A percentile compares a stretch with the other conserved stretches of the same genome.
phyloP scores from a whole-genome alignment of 352 stramenopile species.

The Globisporangium rhizosaccharum region DNA sequence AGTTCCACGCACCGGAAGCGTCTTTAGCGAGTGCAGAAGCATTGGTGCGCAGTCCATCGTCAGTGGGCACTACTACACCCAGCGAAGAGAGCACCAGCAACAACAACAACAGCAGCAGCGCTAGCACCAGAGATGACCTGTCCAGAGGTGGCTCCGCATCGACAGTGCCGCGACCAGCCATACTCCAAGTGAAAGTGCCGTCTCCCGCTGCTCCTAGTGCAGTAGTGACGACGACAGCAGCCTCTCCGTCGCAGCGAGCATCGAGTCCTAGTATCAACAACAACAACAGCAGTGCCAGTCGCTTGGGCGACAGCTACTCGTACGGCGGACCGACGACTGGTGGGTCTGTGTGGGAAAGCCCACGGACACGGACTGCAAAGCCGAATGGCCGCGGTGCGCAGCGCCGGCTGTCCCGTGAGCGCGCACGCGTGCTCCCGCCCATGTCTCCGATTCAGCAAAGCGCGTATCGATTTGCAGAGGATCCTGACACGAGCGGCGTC shows the following conservation, averaged over 20 bases:
- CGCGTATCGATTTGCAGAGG: neutral
- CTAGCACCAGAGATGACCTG: too few relatives aligned
- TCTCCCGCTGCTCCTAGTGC: too few relatives aligned
- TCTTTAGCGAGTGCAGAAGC: neutral
- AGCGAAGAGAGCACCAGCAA: neutral
- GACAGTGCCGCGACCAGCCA: too few relatives aligned
- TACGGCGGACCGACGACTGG: neutral
- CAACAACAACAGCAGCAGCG: too few relatives aligned
- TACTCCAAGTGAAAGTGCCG: too few relatives aligned
- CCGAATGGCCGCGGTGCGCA: neutral
- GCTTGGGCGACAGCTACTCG: neutral
- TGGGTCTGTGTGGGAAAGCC: neutral
- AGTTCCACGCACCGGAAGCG: neutral
- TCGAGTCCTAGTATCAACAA: neutral
- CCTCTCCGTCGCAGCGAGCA: too few relatives aligned
- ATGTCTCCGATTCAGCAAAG: constrained; percentile 7
- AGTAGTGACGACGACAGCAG: too few relatives aligned
- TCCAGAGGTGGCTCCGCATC: too few relatives aligned
- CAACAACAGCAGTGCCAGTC: neutral
- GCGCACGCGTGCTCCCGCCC: constrained; percentile 7
- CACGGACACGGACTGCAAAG: neutral
- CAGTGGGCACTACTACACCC: too few relatives aligned
- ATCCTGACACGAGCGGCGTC: neutral
- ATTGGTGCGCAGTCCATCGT: too few relatives aligned
- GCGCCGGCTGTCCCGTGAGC: neutral